A percentile compares a stretch with the other conserved stretches of the same genome.
These are phyloP conservation scores for Suillus tomentosus DNA, from an alignment of 768 basidiomycete genomes.

Conservation along the genomic window DNA sequence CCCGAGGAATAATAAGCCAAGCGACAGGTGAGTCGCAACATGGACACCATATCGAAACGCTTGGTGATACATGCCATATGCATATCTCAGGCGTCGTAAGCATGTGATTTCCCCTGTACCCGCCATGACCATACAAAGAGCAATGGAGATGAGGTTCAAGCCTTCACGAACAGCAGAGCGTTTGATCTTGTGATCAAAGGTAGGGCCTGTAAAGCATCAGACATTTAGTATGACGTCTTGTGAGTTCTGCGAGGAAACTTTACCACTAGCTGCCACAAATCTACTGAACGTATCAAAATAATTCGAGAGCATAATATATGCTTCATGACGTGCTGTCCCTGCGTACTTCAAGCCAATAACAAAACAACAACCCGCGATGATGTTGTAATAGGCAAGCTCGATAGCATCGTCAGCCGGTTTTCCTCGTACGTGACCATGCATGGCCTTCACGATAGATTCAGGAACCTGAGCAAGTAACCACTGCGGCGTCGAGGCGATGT, in stretches of 20 bases:
- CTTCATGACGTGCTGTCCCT: constrained; percentile 89
- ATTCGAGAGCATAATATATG: constrained; percentile 78
- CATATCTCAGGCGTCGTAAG: constrained; percentile 81
- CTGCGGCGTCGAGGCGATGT: constrained; percentile 65
- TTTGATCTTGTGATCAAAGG: constrained; percentile 88
- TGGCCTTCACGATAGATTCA: constrained; percentile 55
- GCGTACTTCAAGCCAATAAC: constrained; percentile 91
- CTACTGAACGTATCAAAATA: constrained; percentile 82
- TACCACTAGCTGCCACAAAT: constrained; percentile 68
- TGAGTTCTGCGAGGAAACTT: constrained; percentile 25
- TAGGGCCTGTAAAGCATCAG: constrained; percentile 49
- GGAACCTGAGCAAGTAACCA: constrained; percentile 81
- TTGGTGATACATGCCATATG: constrained; percentile 83
- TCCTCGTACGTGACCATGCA: constrained; percentile 53
- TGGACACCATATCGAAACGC: constrained; percentile 86
- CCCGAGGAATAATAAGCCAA: constrained; percentile 92
- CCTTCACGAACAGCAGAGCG: constrained; percentile 86
- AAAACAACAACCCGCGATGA: constrained; percentile 90
- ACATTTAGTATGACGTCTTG: constrained; percentile 6
- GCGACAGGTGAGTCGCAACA: constrained; percentile 85
- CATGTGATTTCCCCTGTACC: constrained; percentile 95
- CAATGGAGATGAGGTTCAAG: constrained; percentile 82
- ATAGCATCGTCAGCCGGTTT: constrained; percentile 65
- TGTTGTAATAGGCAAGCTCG: constrained; percentile 90
- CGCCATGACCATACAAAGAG: constrained; percentile 93